phyloP scores from a whole-genome alignment of 805 yeast species.

The Saccharomycopsis oosterbeekiorum region DNA sequence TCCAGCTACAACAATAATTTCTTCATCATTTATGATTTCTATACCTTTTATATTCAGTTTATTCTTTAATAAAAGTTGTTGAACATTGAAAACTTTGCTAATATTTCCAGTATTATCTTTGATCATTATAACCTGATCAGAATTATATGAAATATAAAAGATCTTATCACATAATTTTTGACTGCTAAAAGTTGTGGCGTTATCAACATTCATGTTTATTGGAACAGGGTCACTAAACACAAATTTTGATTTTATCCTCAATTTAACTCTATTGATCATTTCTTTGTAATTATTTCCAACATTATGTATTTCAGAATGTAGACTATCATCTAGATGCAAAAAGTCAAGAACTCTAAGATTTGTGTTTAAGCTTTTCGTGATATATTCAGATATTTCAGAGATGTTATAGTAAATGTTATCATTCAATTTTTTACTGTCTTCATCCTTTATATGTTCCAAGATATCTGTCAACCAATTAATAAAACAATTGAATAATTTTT shows the following conservation, averaged over 20 bases:
- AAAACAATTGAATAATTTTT: constrained; percentile 34
- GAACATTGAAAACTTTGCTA: neutral
- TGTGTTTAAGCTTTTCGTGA: constrained; percentile 22
- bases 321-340: neutral
- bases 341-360: constrained; percentile 12
- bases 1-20: neutral
- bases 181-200: neutral
- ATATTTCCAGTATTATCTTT: neutral
- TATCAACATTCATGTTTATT: neutral
- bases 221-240: neutral
- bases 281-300: neutral
- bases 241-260: neutral
- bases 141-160: neutral
- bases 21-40: neutral
- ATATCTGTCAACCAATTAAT: constrained; percentile 33
- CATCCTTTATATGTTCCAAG: constrained; percentile 22
- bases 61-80: neutral
- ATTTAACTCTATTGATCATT: neutral
- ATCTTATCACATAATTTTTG: neutral
- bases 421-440: constrained; percentile 19
- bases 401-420: constrained; percentile 16
- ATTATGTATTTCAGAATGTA: neutral
- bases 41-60: neutral
- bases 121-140: neutral
- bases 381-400: constrained; percentile 23